Conservation (phyloP, 257 asterid genomes). For the Marsdenia floribunda region DNA sequence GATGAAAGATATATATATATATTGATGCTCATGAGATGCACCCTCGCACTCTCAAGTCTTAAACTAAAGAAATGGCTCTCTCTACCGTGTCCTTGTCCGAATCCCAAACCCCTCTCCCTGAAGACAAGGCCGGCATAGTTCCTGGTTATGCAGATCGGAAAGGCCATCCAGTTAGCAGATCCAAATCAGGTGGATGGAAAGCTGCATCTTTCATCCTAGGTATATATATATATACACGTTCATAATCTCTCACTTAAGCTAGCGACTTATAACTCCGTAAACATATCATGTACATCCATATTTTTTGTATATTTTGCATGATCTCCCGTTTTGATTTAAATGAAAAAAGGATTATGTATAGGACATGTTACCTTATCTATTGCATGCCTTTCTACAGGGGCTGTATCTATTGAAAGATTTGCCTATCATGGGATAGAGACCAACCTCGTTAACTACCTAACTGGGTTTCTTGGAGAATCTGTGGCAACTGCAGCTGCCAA, state of each 20-base stretch:
- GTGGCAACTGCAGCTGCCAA: constrained; percentile 32
- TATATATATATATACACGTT: background rate
- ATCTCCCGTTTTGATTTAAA: too few species aligned
- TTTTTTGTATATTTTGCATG: too few species aligned
- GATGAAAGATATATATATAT: too few species aligned
- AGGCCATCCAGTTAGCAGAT: background rate
- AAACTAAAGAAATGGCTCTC: background rate
- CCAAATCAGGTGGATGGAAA: constrained; percentile 2
- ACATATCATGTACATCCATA: too few species aligned
- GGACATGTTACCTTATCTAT: too few species aligned
- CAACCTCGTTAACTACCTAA: constrained; percentile 33
- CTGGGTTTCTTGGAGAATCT: constrained; percentile 35
- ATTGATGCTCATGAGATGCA: too few species aligned
- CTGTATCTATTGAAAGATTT: constrained; percentile 31
- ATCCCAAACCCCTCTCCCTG: background rate
- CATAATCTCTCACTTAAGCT: too few species aligned
- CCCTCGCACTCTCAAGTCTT: background rate
- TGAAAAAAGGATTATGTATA: too few species aligned
- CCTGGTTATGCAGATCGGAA: constrained; percentile 5
- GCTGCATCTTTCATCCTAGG: background rate
- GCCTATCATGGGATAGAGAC: constrained; percentile 28
- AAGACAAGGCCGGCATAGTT: background rate
- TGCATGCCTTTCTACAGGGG: constrained; percentile 11
- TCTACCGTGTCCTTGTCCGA: background rate
- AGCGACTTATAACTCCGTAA: too few species aligned